A percentile compares a stretch with the other conserved stretches of the same genome.
Evolutionary conservation across 2,329 filamentous ascomycete genomes (phyloP).

Genomic region (Calonectria ilicicola): DNA sequence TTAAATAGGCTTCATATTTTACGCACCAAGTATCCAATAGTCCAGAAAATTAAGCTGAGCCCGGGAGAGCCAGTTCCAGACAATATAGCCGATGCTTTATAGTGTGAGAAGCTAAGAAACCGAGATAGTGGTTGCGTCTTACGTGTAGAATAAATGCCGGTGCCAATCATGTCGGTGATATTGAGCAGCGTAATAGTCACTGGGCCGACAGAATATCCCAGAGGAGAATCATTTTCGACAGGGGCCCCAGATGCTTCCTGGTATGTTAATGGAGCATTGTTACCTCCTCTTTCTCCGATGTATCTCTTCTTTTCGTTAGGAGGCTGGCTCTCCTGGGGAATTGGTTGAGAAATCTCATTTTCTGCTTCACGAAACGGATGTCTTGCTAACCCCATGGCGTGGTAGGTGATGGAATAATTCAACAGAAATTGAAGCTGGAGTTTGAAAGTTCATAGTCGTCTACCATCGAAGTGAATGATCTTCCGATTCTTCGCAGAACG

Average conservation of each 20-base stretch:
- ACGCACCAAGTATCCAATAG: constrained; percentile 9
- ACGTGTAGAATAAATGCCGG: constrained; percentile 5
- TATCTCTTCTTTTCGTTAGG: not conserved
- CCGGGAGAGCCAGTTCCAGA: constrained; percentile 9
- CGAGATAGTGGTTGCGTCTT: not conserved
- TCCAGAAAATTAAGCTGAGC: constrained; percentile 13
- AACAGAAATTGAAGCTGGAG: not conserved
- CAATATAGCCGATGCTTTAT: constrained; percentile 7
- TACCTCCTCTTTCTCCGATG: not conserved
- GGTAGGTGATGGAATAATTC: not conserved
- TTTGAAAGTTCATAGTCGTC: not conserved
- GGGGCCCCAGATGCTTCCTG: constrained; percentile 1
- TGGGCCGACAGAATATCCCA: not conserved
- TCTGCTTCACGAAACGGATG: not conserved
- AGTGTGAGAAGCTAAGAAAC: not conserved
- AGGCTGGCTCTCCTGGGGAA: not conserved
- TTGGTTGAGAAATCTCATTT: not conserved
- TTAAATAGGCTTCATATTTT: not conserved
- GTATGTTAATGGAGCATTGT: not conserved
- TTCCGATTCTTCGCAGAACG: not conserved
- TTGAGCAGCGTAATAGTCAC: not conserved
- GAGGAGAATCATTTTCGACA: not conserved
- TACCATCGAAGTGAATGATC: not conserved
- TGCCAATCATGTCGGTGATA: not conserved
- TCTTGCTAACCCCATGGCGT: not conserved